Conservation (phyloP, 257 asterid species). For the Sherardia arvensis region DNA sequence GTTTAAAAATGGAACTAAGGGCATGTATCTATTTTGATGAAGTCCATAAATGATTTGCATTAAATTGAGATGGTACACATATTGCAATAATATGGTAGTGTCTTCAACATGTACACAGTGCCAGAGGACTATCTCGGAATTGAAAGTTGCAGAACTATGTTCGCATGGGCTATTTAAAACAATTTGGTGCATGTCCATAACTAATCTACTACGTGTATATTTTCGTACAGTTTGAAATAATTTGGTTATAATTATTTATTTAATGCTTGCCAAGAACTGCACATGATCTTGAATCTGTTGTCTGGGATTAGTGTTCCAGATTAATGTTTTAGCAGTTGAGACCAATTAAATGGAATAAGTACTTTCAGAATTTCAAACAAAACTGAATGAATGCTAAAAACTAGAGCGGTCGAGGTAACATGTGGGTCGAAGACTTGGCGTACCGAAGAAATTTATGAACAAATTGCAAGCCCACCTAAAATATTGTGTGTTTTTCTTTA, state of each 20-base stretch:
- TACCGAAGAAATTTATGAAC: not conserved
- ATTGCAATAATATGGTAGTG: no score
- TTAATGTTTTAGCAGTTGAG: not conserved
- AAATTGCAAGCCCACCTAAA: not conserved
- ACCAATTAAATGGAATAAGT: not conserved
- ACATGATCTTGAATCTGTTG: not conserved
- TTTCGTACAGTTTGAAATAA: no score
- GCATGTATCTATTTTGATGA: no score
- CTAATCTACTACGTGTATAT: no score
- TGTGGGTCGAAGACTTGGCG: not conserved
- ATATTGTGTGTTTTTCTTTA: not conserved
- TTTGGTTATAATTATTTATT: no score
- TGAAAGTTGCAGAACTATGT: not conserved
- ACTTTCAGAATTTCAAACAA: not conserved
- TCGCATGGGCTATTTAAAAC: not conserved
- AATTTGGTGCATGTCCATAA: no score
- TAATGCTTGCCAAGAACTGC: not conserved
- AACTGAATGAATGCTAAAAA: no score
- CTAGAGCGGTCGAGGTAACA: not conserved
- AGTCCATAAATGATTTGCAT: not conserved
- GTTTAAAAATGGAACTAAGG: no score
- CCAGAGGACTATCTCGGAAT: not conserved
- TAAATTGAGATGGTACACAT: no score
- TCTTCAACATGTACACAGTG: not conserved
- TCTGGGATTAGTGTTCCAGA: not conserved